Evolutionary conservation across 1,284 basidiomycete species (phyloP), one percentile per base, ranked within the genome.

Genomic region (Cutaneotrichosporon cutaneum): DNA sequence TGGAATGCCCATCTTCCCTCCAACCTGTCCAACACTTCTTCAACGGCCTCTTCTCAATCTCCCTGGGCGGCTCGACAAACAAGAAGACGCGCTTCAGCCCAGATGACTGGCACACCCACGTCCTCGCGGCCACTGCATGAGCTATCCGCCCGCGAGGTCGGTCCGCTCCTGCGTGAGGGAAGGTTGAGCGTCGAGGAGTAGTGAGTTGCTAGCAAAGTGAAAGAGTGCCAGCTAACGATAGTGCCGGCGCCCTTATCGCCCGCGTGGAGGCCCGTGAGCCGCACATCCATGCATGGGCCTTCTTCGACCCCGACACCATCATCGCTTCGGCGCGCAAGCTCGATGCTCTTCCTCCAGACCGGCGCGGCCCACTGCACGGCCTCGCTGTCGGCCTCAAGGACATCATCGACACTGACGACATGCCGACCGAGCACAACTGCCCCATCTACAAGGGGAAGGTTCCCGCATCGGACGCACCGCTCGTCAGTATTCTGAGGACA

Each of bases 341-440:
- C 14, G 74, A 76, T 51, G 61, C 66, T 0, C 54, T 73, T 9
- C 73, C 73, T 2, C 50, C 61, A 1, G 61, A 67, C 6, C 47
- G 68, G 48, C 53, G 71, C 13, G 72, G 73, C 4, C 68, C 69
- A 2, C 62, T 74, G 4, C 73, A 74, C 53, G 73, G 73, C 24
- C 58, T 73, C 1, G 64, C 69, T 16, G 60, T 74, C n/a, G 73
- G 63, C 2, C 66, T 73, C 63, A 74, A 73, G 62, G 72, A 72
- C 59, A 65, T 72, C 18, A 68, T 74, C 27, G 39, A 68, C 61
- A 71, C 70, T 8, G 59, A 58, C 39, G 75, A 77, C 60, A 69
- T 72, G 67, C 75, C 75, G 1, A 77, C 75, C 0, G 63, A 70
- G 51, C 65, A 71, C 50, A 61, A 57, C 39, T 74, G 72, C 3